Base-by-base conservation (phyloP, 768 basidiomycete species). In the Trametes cingulata region DNA sequence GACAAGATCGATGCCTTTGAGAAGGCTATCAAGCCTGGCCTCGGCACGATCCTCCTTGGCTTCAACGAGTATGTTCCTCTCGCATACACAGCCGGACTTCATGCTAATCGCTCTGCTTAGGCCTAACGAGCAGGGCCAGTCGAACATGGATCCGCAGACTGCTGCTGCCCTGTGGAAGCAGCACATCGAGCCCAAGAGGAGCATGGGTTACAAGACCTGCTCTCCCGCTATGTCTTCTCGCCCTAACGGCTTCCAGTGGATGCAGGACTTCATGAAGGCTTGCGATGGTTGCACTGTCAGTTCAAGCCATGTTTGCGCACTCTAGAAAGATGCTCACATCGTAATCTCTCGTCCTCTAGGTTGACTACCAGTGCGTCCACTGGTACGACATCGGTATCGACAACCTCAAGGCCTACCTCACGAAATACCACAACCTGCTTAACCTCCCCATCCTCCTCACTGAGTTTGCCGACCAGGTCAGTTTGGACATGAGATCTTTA, bases 181-280 rank as follows among this genome's bases (percentile, higher is more conserved):
- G 49, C 78, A 88, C 72, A 79, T 95, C 56, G 41, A 82, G 10
- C 87, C 87, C 48, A 78, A 91, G 60, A 72, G 77, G 52, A 39
- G 64, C 15, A 46, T 78, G 39, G 92, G 91, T 20, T 87, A 86
- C 74, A 63, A 60, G 2, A 75, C 90, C 36, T 71, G 84, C 60
- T 80, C 84, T 15, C 91, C 95, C 25, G 87, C 90, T 19, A 80
- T 80, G 56, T 89, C 91, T 17, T 82, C 84, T 27, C 81, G 80
- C 42, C 76, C 82, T 0, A 65, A 67, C 36, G 93, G 92, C 40
- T 69, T 81, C 10, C 27, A 62, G 0, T 97, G 93, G 93, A 78
- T 91, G 73, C 10, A 76, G 37, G 52, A 80, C 17, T 93, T 91
- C 75, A 67, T 87, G 33, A 58, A 54, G 0, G 74, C 73, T 1